Percentiles rank a stretch among this genome's conserved stretches.
Evolutionary conservation across 228 moss, liverwort and hornwort species (phyloP).

Genomic region (Sphagnum fallax): DNA sequence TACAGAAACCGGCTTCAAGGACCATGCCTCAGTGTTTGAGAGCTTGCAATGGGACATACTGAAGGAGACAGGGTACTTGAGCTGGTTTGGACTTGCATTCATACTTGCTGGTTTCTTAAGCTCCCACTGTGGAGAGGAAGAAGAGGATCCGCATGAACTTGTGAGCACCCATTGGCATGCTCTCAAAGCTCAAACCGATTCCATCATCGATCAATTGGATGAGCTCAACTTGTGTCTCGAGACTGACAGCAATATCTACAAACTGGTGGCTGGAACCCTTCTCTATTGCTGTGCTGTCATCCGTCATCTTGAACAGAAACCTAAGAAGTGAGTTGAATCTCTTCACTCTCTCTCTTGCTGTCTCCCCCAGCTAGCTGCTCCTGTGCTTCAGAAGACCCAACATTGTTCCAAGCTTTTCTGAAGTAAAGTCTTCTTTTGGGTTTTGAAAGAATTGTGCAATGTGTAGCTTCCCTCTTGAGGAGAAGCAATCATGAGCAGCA

Average conservation of each 20-base stretch:
- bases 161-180: conserved; percentile 30
- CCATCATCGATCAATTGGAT: conserved; percentile 57
- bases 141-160: conserved; percentile 3
- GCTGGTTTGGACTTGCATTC: conserved; percentile 58
- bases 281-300: conserved; percentile 51
- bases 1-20: conserved; percentile 36
- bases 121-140: conserved; percentile 20
- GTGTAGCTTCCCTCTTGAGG: too few species aligned
- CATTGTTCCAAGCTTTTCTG: too few species aligned
- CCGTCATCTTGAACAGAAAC: conserved; percentile 40
- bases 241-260: conserved; percentile 62
- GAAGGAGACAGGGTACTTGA: conserved; percentile 49
- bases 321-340: conserved; percentile 22
- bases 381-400: too few species aligned
- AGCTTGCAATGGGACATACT: conserved; percentile 51
- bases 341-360: too few species aligned
- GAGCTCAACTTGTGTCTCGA: conserved; percentile 57
- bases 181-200: conserved; percentile 45
- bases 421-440: too few species aligned
- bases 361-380: too few species aligned
- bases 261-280: conserved; percentile 66
- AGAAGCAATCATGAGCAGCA: too few species aligned
- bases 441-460: too few species aligned
- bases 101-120: conserved; percentile 49
- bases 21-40: conserved; percentile 49